These are phyloP conservation scores for Elsinoe ampelina DNA, from an alignment of 2,329 filamentous ascomycete species.

Conservation along the genomic window DNA sequence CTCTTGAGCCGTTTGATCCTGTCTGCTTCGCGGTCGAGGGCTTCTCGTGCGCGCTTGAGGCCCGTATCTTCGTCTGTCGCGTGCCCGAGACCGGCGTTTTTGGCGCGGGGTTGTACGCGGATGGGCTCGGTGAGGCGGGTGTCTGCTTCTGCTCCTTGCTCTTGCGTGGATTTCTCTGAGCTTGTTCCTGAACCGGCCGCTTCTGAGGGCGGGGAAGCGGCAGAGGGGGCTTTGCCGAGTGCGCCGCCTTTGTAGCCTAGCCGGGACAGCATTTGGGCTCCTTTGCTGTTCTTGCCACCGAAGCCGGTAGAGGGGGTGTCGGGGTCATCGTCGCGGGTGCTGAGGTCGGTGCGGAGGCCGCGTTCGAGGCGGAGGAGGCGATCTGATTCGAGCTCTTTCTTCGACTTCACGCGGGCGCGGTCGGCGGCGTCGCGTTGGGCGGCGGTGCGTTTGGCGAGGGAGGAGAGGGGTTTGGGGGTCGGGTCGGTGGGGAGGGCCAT, in stretches of 20 bases:
- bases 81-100: constrained; percentile 72
- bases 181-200: background rate
- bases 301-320: constrained; percentile 54
- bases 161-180: background rate
- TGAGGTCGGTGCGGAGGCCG: background rate
- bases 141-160: constrained; percentile 21
- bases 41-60: constrained; percentile 47
- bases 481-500: constrained; percentile 62
- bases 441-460: constrained; percentile 46
- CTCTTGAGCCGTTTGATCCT: constrained; percentile 52
- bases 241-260: constrained; percentile 80
- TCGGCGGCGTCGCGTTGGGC: constrained; percentile 51
- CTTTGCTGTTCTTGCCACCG: constrained; percentile 57
- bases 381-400: constrained; percentile 69
- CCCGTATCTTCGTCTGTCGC: constrained; percentile 66
- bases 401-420: constrained; percentile 59
- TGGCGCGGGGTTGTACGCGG: constrained; percentile 64
- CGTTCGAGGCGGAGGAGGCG: background rate
- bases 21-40: constrained; percentile 41
- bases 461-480: constrained; percentile 46
- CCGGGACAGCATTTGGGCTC: constrained; percentile 91
- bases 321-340: constrained; percentile 64
- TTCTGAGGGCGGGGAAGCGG: background rate
- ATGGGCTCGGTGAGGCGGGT: constrained; percentile 59
- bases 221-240: constrained; percentile 44